Base-by-base conservation (phyloP, 768 basidiomycete species). In the Panellus pusillus region DNA sequence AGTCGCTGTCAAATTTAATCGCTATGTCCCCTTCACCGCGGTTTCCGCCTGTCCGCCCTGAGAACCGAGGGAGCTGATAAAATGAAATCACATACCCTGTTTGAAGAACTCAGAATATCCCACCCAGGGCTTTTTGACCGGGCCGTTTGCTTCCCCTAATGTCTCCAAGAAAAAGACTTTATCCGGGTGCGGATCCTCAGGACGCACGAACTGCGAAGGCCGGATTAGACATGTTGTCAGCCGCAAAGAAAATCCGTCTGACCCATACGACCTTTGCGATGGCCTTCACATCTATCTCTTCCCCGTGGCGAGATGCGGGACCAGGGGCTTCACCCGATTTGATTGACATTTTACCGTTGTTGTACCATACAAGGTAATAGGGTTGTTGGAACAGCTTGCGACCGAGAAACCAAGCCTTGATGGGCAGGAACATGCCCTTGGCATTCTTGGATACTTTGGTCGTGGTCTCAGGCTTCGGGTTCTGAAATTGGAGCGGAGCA, bases 351-450 rank as follows among this genome's bases (percentile, higher is more conserved):
- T 32, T 57, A n/a, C 42, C 44, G 7, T 35, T 19, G 15, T 31
- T 6, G 42, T 32, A 39, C 19, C 40, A 50, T 11, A 52, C 19
- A 39, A 51, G 44, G 29, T 52, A 56, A 40, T 54, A 60, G 13
- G 59, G 32, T 11, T 55, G 56, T 0, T 42, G 39, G 32, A 59
- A 58, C 28, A 47, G 54, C 44, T 64, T 64, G 29, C 42, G 54
- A 4, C 68, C 68, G 31, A 65, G 52, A 54, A 54, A 65, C 62
- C 63, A 65, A 18, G 63, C 65, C 46, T 58, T 57, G n/a, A 67
- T 50, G 31, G 64, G 62, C 29, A 67, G 17, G 17, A 43, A 53
- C 20, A 15, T 15, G 38, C 36, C 44, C 12, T 36, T 38, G 12
- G 41, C 15, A 38, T 40, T 49, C 12, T 36, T 38, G 12, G 41